phyloP scores from a whole-genome alignment of 345 rosid species.

The Populus simonii region DNA sequence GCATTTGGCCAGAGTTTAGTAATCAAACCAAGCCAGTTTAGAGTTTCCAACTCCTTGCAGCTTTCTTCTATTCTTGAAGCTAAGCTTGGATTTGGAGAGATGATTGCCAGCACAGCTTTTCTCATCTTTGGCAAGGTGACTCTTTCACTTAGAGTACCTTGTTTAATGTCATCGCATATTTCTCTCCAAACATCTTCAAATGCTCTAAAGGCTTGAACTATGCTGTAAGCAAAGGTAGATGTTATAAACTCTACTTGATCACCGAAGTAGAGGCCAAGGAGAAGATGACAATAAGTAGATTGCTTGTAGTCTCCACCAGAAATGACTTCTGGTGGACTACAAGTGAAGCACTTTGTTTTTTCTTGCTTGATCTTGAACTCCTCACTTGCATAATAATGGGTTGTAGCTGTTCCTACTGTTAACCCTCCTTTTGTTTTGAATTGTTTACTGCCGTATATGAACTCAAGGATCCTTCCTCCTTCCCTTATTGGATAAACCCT shows the following conservation, averaged over 20 bases:
- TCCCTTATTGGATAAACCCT: conserved; percentile 71
- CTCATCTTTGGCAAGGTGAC: conserved; percentile 53
- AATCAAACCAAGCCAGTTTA: conserved; percentile 58
- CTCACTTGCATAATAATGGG: conserved; percentile 83
- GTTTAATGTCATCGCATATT: conserved; percentile 57
- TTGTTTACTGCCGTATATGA: conserved; percentile 78
- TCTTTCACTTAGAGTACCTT: conserved; percentile 52
- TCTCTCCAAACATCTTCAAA: conserved; percentile 79
- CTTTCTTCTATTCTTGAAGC: conserved; percentile 46
- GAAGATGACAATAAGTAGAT: conserved; percentile 85
- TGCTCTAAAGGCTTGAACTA: conserved; percentile 70
- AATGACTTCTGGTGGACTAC: conserved; percentile 82
- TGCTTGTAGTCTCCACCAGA: conserved; percentile 75
- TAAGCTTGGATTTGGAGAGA: conserved; percentile 52
- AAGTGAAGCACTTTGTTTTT: conserved; percentile 65
- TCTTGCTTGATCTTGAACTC: conserved; percentile 81
- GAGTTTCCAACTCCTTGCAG: conserved; percentile 44
- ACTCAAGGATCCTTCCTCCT: conserved; percentile 87
- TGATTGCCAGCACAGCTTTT: conserved; percentile 52
- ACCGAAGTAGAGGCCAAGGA: conserved; percentile 66
- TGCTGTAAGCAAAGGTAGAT: conserved; percentile 80
- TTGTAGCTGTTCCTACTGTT: conserved; percentile 79
- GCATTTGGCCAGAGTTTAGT: conserved; percentile 84
- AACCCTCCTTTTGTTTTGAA: conserved; percentile 73
- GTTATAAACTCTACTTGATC: conserved; percentile 65